A percentile compares a stretch with the other conserved stretches of the same genome.
Evolutionary conservation across 805 yeast species (phyloP).

Genomic region (Ogataea parapolymorpha): DNA sequence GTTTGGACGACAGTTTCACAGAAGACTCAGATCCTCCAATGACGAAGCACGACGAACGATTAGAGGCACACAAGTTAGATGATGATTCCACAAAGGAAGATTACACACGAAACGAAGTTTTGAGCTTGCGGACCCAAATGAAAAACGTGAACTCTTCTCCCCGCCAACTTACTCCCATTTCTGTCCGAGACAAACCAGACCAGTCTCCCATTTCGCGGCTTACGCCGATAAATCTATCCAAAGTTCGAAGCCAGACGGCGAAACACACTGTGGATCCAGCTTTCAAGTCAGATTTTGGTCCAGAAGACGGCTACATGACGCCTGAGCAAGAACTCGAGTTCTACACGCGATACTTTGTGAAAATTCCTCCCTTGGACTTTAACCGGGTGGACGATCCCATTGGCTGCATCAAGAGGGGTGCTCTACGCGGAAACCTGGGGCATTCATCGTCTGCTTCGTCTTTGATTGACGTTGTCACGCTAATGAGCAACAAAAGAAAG

Average conservation of each 20-base stretch:
- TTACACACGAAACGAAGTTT: conserved; percentile 1
- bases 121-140: conserved; percentile 1
- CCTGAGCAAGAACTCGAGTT: conserved; percentile 38
- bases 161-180: conserved; percentile 1
- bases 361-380: conserved; percentile 25
- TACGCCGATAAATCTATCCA: conserved; percentile 4
- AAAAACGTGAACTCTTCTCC: conserved; percentile 4
- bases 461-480: conserved; percentile 17
- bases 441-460: conserved; percentile 25
- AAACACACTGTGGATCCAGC: conserved; percentile 19
- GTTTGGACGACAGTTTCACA: conserved; percentile 11
- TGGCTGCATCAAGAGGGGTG: conserved; percentile 18
- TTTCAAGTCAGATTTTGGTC: conserved; percentile 22
- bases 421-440: conserved; percentile 16
- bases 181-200: not conserved
- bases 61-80: conserved; percentile 14
- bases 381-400: conserved; percentile 24
- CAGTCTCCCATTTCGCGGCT: not conserved
- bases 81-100: conserved; percentile 14
- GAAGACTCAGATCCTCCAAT: conserved; percentile 11
- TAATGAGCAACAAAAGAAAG: conserved; percentile 9
- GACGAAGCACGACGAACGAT: not conserved
- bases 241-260: not conserved
- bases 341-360: conserved; percentile 32
- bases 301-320: conserved; percentile 39